phyloP scores from a whole-genome alignment of 257 asterid genomes.

The Solanum clarkiae region DNA sequence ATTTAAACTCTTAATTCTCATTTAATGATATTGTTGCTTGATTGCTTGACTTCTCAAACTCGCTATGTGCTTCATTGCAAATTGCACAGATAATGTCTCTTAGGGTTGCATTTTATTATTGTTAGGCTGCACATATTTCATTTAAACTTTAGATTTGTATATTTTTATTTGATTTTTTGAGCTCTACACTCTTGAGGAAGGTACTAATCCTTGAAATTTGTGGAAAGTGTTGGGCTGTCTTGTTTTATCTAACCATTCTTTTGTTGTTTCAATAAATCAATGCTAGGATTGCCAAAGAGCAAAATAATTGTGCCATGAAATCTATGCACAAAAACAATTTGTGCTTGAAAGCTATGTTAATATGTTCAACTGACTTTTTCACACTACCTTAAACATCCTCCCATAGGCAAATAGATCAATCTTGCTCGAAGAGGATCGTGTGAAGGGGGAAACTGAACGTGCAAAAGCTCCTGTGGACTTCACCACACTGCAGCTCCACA shows the following conservation, averaged over 20 bases:
- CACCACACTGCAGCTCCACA: constrained; percentile 93
- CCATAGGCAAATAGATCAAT: constrained; percentile 89
- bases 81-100: background rate
- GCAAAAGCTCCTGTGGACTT: constrained; percentile 83
- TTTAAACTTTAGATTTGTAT: background rate
- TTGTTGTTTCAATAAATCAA: background rate
- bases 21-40: background rate
- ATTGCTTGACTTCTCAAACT: background rate
- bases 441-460: constrained; percentile 79
- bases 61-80: background rate
- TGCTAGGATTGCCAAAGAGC: background rate
- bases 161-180: background rate
- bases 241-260: background rate
- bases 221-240: background rate
- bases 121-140: background rate
- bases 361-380: background rate
- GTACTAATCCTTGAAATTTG: background rate
- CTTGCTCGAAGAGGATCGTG: constrained; percentile 86
- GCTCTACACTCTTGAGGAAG: background rate
- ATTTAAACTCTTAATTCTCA: background rate
- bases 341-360: background rate
- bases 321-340: background rate
- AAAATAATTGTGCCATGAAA: background rate
- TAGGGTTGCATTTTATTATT: background rate
- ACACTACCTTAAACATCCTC: constrained; percentile 1